Percentiles rank a stretch among this genome's conserved stretches.
Conservation (phyloP, 768 basidiomycete species). For the Tephrocybe rancida region DNA sequence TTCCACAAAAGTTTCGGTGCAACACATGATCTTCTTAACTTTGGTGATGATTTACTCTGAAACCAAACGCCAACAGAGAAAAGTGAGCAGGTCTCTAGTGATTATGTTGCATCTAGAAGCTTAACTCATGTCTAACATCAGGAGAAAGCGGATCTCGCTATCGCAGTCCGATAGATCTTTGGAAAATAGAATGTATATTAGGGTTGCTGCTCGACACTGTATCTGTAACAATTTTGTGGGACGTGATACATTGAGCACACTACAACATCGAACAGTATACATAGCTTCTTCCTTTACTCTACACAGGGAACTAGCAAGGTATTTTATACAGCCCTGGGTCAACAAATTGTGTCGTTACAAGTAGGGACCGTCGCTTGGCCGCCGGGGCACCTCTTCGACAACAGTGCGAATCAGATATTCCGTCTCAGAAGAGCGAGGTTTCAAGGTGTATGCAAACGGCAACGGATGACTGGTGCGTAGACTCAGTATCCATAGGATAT, state of each 20-base stretch:
- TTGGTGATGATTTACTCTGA: slow-evolving; percentile 17
- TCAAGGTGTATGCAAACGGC: slow-evolving; percentile 23
- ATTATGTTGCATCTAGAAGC: background rate
- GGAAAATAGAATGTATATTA: background rate
- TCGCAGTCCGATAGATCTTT: too few relatives aligned
- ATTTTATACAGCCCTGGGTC: too few relatives aligned
- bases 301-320: too few relatives aligned
- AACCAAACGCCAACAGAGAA: slow-evolving; percentile 11
- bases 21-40: slow-evolving; percentile 15
- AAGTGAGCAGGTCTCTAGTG: background rate
- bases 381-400: slow-evolving; percentile 14
- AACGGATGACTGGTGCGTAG: slow-evolving; percentile 22
- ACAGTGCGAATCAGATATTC: slow-evolving; percentile 20
- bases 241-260: too few relatives aligned
- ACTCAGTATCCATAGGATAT: background rate
- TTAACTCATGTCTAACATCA: background rate
- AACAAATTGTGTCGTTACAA: too few relatives aligned
- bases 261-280: too few relatives aligned
- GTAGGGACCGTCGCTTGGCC: slow-evolving; percentile 21
- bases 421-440: slow-evolving; percentile 22
- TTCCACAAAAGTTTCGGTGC: slow-evolving; percentile 1
- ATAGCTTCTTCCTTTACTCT: too few relatives aligned
- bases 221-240: background rate
- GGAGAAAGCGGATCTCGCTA: background rate
- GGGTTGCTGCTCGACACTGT: background rate